Percentiles rank a stretch among this genome's conserved stretches.
Evolutionary conservation across 1,284 basidiomycete species (phyloP).

Genomic region (Ceratobasidium sp.): DNA sequence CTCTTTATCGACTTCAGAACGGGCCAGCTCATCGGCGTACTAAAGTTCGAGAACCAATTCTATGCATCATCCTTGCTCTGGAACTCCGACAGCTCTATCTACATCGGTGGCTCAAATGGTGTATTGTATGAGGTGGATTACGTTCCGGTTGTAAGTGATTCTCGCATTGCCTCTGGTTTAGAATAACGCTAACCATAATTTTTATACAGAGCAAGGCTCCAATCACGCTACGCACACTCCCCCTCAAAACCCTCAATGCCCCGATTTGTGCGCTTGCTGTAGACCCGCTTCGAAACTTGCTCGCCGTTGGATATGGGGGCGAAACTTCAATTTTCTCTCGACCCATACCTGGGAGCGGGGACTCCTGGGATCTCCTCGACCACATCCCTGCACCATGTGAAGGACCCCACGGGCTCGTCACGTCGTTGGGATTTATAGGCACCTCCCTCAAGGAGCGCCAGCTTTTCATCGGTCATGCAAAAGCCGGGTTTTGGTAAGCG

Average conservation of each 20-base stretch:
- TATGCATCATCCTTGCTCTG: background rate
- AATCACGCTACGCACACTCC: background rate
- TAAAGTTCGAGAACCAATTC: background rate
- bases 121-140: background rate
- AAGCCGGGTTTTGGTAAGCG: constrained; percentile 11
- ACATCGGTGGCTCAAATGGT: background rate
- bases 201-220: background rate
- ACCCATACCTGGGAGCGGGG: background rate
- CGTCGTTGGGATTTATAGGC: background rate
- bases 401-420: background rate
- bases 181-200: background rate
- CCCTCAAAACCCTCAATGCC: background rate
- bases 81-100: background rate
- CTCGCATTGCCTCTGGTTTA: background rate
- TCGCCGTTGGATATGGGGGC: background rate
- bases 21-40: background rate
- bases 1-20: background rate
- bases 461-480: constrained; percentile 14
- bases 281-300: background rate
- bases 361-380: background rate
- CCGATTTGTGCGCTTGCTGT: background rate
- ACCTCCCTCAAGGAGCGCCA: background rate
- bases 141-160: background rate
- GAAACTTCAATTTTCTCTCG: background rate
- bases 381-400: constrained; percentile 4